Evolutionary conservation across 169 alveolate genomes (phyloP), one percentile per base, ranked within the genome.

Genomic region (Besnoitia besnoiti): DNA sequence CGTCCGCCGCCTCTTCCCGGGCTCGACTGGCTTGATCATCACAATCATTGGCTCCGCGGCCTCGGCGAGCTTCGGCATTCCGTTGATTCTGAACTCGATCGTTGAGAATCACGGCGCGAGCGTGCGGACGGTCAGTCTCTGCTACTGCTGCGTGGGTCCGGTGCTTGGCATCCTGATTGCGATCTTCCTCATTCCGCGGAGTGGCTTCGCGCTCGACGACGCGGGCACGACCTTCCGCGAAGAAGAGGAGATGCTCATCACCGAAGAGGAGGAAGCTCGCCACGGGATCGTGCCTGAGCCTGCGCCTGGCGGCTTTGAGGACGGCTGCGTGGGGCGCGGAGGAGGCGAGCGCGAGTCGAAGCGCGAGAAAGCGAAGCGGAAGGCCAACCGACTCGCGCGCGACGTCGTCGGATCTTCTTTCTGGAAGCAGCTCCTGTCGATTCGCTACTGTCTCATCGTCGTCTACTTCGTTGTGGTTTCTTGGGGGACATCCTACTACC

Each of bases 31-130:
- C 0, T 30, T 82, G 0, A 46, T 92, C 37, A 89, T 92, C 49
- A 87, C 95, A 21, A 39, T 92, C 37, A 40, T 87, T 5, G 95
- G 95, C 40, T 85, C 95, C 50, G 95, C 95, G 0, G 76, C 92
- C 8, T 92, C 95, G 35, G 92, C 95, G n/a, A 85, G 93, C 46
- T 87, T 92, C 47, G 93, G 87, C 47, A 77, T 92, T n/a, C 95
- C 95, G 30, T 80, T 87, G 35, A 87, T 92, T 21, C 55, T 92
- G 46, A 51, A 67, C 33, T 35, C 88, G 33, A 46, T 75, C 42
- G 85, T 85, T 62, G 59, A 55, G 49, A 88, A 27, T 55, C 44
- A 27, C 49, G 90, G 80, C 93, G 14, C 30, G 39, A 40, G 61
- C 8, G 87, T 77, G 8, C 55, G 87, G 10, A 40, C 55, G 4